Base-by-base conservation (phyloP, 345 rosid species). In the Combretum micranthum region DNA sequence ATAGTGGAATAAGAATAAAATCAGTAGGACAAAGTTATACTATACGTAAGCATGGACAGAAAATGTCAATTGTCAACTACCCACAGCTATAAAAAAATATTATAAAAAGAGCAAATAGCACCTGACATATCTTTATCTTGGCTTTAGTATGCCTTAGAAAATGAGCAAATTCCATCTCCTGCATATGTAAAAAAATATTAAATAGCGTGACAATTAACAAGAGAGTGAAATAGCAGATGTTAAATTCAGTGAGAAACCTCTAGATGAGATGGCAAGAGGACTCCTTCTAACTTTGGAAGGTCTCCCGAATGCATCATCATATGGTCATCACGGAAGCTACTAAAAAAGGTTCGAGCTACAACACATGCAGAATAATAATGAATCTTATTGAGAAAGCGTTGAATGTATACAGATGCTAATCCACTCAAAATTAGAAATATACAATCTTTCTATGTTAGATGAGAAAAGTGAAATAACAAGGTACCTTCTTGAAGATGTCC, bases 151-250 rank as follows among this genome's bases (percentile, higher is more conserved):
- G 80, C 69, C 96, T 77, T 47, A 94, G 87, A 76, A 83, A 68
- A 77, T 80, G 90, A 58, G 96, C 96, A 64, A 85, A 90, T 71
- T 94, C 96, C 95, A 90, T 87, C 73, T 94, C 99, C 99, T 87
- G 73, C 46, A 63, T 17, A 58, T 20, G 32, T 55, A 3, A 50
- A 21, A 42, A 18, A 42, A 65, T 44, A 45, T 50, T 25, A 21
- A 20, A 45, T 42, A 16, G 16, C 20, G 62, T 47, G 1, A 2
- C 42, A 32, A 37, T 55, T 9, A 19, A 3, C 1, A 50, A 9
- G 8, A 5, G 55, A 37, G 32, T 15, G 26, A 47, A 53, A 52
- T 7, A 49, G 3, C 12, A 20, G 26, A 25, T 25, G 51, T 25
- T 23, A 9, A 47, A 15, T 60, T 17, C 46, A 26, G 43, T 37